Conservation (phyloP, 2,329 filamentous ascomycete genomes). For the Polychaeton citri region DNA sequence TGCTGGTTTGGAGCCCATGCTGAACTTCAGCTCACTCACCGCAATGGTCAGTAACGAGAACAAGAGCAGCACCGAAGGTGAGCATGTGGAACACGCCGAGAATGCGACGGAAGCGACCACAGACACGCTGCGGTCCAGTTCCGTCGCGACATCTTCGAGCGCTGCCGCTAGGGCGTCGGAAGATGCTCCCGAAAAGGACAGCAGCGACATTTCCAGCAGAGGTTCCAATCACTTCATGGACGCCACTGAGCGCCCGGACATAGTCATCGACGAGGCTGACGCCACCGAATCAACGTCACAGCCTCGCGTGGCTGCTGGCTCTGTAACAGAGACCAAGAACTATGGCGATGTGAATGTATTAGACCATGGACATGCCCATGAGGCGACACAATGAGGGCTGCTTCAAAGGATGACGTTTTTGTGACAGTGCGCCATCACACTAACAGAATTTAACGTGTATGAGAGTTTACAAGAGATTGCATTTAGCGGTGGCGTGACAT, state of each 20-base stretch:
- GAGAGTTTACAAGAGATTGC: too few species aligned
- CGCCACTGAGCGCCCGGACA: neutral
- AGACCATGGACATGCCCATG: neutral
- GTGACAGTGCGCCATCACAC: too few species aligned
- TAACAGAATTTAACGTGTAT: too few species aligned
- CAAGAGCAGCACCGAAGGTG: constrained; percentile 24
- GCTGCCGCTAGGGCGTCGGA: neutral
- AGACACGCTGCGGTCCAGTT: neutral
- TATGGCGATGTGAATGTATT: neutral
- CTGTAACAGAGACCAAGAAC: neutral
- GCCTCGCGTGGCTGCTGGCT: neutral
- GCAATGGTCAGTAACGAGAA: constrained; percentile 65
- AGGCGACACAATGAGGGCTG: neutral
- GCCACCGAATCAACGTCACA: neutral
- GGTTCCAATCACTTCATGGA: neutral
- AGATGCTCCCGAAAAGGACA: neutral
- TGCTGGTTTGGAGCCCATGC: constrained; percentile 60
- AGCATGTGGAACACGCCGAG: constrained; percentile 29
- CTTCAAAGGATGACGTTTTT: too few species aligned
- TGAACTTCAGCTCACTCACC: constrained; percentile 80
- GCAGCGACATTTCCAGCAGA: neutral
- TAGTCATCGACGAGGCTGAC: neutral
- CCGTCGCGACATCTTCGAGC: neutral
- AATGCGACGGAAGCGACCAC: neutral
- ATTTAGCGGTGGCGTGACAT: too few species aligned